A percentile compares a stretch with the other conserved stretches of the same genome.
Conservation (phyloP, 225 moss, liverwort and hornwort genomes). For the Sphagnum tenellum region DNA sequence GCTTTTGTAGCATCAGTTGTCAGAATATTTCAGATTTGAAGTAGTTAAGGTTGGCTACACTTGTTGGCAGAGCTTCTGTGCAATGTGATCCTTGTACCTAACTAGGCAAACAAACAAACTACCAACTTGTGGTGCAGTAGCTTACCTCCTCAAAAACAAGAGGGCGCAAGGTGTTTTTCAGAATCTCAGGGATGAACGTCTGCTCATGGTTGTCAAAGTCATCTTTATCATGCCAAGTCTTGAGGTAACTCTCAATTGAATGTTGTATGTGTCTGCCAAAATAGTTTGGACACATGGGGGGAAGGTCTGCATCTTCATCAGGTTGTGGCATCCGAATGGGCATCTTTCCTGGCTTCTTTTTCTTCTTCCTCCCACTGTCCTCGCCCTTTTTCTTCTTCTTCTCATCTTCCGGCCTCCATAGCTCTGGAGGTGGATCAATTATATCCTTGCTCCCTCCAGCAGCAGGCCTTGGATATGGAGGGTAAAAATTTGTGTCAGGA, state of each 20-base stretch:
- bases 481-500: constrained; percentile 44
- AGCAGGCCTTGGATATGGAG: constrained; percentile 57
- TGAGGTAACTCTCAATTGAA: constrained; percentile 41
- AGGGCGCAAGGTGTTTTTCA: constrained; percentile 59
- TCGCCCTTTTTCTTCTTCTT: constrained; percentile 43
- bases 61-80: no score
- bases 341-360: constrained; percentile 25
- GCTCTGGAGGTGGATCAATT: constrained; percentile 55
- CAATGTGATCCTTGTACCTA: not conserved
- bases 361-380: constrained; percentile 4
- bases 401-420: constrained; percentile 66
- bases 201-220: constrained; percentile 76
- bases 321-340: constrained; percentile 47
- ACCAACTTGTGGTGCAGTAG: not conserved
- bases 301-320: constrained; percentile 8
- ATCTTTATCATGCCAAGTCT: constrained; percentile 83
- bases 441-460: constrained; percentile 80
- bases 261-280: constrained; percentile 61
- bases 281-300: constrained; percentile 61
- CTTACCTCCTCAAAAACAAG: constrained; percentile 72
- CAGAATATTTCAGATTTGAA: no score
- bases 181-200: constrained; percentile 47
- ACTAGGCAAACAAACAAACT: not conserved
- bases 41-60: no score
- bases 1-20: no score